phyloP scores from a whole-genome alignment of 208 protist species.

The Trypanosoma melophagium region DNA sequence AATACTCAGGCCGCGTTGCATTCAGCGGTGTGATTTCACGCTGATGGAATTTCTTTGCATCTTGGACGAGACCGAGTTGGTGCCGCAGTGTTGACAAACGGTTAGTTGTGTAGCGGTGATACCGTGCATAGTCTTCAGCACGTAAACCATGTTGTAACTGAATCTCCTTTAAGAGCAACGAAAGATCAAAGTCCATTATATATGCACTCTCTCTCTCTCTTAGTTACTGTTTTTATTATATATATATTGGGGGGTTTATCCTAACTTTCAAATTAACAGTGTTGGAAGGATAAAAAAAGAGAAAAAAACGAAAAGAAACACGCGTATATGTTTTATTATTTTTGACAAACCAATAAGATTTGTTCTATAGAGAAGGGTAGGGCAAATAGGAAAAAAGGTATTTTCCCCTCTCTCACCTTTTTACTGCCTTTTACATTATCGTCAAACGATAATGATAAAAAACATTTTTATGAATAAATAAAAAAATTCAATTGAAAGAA shows the following conservation, averaged over 20 bases:
- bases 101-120: constrained; percentile 80
- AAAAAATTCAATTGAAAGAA: constrained; percentile 14
- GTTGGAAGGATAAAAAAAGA: too few relatives aligned
- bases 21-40: constrained; percentile 71
- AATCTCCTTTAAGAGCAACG: constrained; percentile 76
- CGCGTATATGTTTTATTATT: constrained; percentile 6
- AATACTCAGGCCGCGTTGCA: constrained; percentile 57
- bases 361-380: too few relatives aligned
- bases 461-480: constrained; percentile 4
- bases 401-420: background rate
- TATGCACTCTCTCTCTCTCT: constrained; percentile 12
- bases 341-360: background rate
- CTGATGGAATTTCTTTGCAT: constrained; percentile 78
- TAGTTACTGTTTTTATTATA: constrained; percentile 19
- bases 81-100: constrained; percentile 70
- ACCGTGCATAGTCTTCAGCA: constrained; percentile 78
- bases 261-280: too few relatives aligned
- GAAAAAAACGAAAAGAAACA: background rate
- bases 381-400: too few relatives aligned
- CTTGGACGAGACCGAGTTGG: constrained; percentile 73
- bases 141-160: constrained; percentile 88
- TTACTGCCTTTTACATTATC: too few relatives aligned
- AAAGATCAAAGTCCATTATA: constrained; percentile 68
- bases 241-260: background rate
- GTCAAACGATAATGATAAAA: too few relatives aligned